These are phyloP conservation scores for Astrothelium macrocarpum DNA, from an alignment of 495 filamentous ascomycete genomes.

Conservation along the genomic window DNA sequence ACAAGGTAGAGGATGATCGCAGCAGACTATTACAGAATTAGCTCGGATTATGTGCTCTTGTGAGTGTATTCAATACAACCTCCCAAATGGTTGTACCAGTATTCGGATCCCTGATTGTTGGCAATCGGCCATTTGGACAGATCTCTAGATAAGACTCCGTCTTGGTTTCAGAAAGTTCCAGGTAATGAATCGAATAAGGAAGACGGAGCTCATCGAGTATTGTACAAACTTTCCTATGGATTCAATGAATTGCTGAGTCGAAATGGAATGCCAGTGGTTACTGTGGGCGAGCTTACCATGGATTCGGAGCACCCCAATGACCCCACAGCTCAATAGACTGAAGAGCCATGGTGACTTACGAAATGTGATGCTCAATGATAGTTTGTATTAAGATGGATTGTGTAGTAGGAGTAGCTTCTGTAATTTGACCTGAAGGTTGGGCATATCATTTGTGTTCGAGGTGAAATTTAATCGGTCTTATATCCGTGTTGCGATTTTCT, in stretches of 20 bases:
- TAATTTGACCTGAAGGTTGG: too few species aligned
- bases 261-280: background rate
- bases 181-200: slow-evolving; percentile 38
- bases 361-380: background rate
- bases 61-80: background rate
- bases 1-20: slow-evolving; percentile 24
- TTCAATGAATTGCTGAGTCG: background rate
- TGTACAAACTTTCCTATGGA: slow-evolving; percentile 45
- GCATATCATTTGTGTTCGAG: too few species aligned
- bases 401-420: too few species aligned
- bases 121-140: slow-evolving; percentile 67
- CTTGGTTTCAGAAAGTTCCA: slow-evolving; percentile 48
- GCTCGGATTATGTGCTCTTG: background rate
- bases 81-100: slow-evolving; percentile 53
- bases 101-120: slow-evolving; percentile 58
- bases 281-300: background rate
- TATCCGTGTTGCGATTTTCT: background rate
- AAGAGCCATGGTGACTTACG: background rate
- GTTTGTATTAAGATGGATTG: too few species aligned
- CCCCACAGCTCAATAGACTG: background rate
- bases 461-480: background rate
- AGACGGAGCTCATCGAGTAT: slow-evolving; percentile 55
- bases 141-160: slow-evolving; percentile 41
- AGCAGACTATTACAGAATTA: slow-evolving; percentile 1
- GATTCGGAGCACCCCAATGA: background rate